A percentile compares a stretch with the other conserved stretches of the same genome.
Evolutionary conservation across 805 yeast species (phyloP).

Genomic region (Komagataella mondaviorum): DNA sequence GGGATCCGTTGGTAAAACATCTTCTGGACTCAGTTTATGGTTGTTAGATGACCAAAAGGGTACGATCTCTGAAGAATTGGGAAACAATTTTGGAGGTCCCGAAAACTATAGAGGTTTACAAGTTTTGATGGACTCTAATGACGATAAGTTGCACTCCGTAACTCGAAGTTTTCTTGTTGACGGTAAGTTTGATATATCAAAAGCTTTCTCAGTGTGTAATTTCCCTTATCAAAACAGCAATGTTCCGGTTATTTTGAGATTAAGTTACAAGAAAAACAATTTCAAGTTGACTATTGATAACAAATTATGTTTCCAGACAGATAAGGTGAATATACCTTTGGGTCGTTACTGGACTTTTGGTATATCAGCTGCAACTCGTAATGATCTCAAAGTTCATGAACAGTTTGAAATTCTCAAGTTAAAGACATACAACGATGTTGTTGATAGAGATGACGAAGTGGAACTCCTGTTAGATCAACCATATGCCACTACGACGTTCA

Average conservation of each 20-base stretch:
- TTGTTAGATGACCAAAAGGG: conserved; percentile 18
- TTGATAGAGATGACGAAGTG: not conserved
- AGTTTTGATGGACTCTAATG: conserved; percentile 38
- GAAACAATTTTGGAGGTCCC: conserved; percentile 40
- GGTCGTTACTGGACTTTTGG: conserved; percentile 29
- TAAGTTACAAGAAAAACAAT: conserved; percentile 37
- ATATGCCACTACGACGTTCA: not conserved
- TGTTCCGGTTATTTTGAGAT: conserved; percentile 57
- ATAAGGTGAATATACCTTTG: conserved; percentile 31
- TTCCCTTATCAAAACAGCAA: conserved; percentile 50
- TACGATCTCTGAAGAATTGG: conserved; percentile 15
- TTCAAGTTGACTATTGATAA: conserved; percentile 64
- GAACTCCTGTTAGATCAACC: not conserved
- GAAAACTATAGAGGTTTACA: conserved; percentile 49
- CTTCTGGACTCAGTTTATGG: conserved; percentile 50
- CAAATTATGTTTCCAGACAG: conserved; percentile 55
- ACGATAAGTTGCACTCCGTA: conserved; percentile 29
- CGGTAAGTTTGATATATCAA: conserved; percentile 25
- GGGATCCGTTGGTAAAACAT: conserved; percentile 33
- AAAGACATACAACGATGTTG: conserved; percentile 39
- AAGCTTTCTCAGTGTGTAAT: conserved; percentile 39
- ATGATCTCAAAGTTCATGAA: conserved; percentile 26
- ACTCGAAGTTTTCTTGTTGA: conserved; percentile 50
- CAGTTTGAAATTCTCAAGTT: conserved; percentile 52
- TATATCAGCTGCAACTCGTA: conserved; percentile 32